These are phyloP conservation scores for Trichoderma arundinaceum DNA, from an alignment of 2,329 filamentous ascomycete genomes.

Conservation along the genomic window DNA sequence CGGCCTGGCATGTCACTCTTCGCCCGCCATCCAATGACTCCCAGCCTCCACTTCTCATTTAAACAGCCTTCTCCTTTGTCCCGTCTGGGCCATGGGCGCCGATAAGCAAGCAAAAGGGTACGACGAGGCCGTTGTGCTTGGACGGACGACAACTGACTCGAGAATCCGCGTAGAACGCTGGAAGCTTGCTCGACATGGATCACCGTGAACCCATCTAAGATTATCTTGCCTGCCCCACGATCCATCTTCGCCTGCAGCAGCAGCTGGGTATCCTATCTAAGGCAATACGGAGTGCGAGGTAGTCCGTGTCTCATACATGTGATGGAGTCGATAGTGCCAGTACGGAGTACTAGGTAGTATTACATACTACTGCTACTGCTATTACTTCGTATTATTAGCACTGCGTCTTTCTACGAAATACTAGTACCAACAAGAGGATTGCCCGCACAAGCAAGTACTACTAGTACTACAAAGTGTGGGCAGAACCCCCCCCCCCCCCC, in stretches of 20 bases:
- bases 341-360: too few species aligned
- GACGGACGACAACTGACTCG: conserved; percentile 1
- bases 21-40: conserved; percentile 6
- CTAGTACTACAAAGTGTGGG: not conserved
- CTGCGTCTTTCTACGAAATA: too few species aligned
- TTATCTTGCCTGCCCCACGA: conserved; percentile 29
- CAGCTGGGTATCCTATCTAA: conserved; percentile 21
- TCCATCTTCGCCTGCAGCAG: conserved; percentile 28
- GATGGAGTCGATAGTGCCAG: too few species aligned
- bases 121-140: not conserved
- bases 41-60: conserved; percentile 28
- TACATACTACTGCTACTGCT: too few species aligned
- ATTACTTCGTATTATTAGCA: too few species aligned
- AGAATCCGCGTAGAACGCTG: conserved; percentile 19
- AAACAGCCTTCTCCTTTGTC: conserved; percentile 24
- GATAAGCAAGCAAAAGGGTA: conserved; percentile 11
- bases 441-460: too few species aligned
- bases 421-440: too few species aligned
- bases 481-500: conserved; percentile 4
- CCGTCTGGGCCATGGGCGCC: conserved; percentile 17
- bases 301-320: too few species aligned
- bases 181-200: conserved; percentile 26
- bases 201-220: conserved; percentile 28
- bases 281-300: not conserved
- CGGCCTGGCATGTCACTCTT: conserved; percentile 9